Conservation (phyloP, 129 eudicot species). For the Glebionis coronaria region DNA sequence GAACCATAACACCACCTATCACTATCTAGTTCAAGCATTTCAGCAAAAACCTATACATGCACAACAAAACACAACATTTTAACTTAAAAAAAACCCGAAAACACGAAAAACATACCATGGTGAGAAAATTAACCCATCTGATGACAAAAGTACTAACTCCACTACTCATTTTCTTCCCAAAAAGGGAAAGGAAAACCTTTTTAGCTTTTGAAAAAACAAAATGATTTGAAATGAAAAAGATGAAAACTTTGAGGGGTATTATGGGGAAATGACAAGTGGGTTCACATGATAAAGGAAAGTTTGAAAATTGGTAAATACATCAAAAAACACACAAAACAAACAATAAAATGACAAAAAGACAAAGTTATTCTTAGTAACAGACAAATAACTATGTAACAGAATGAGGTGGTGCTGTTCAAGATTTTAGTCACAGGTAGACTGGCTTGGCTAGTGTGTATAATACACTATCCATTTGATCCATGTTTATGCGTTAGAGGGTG, state of each 20-base stretch:
- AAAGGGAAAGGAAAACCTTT: not conserved
- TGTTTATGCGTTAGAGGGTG: too few relatives aligned
- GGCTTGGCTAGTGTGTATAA: not conserved
- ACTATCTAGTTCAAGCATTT: not conserved
- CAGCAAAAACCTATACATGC: slow-evolving; percentile 21
- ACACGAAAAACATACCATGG: slow-evolving; percentile 43
- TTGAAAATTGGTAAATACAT: slow-evolving; percentile 18
- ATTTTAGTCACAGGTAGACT: slow-evolving; percentile 16
- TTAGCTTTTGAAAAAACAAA: slow-evolving; percentile 12
- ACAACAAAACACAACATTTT: not conserved
- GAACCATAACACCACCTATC: not conserved
- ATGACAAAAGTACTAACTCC: slow-evolving; percentile 79
- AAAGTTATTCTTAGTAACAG: slow-evolving; percentile 15
- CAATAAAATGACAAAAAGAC: slow-evolving; percentile 7
- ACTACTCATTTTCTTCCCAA: slow-evolving; percentile 40
- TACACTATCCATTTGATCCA: too few relatives aligned
- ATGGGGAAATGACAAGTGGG: slow-evolving; percentile 23
- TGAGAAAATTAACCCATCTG: slow-evolving; percentile 82
- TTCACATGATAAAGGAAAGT: slow-evolving; percentile 34
- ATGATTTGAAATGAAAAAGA: slow-evolving; percentile 2
- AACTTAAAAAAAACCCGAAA: not conserved
- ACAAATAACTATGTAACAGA: slow-evolving; percentile 25
- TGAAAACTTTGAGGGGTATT: slow-evolving; percentile 21
- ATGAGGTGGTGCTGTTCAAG: slow-evolving; percentile 26
- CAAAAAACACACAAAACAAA: too few relatives aligned